Conservation (phyloP, 331 rosid species). For the Malus hybrid region DNA sequence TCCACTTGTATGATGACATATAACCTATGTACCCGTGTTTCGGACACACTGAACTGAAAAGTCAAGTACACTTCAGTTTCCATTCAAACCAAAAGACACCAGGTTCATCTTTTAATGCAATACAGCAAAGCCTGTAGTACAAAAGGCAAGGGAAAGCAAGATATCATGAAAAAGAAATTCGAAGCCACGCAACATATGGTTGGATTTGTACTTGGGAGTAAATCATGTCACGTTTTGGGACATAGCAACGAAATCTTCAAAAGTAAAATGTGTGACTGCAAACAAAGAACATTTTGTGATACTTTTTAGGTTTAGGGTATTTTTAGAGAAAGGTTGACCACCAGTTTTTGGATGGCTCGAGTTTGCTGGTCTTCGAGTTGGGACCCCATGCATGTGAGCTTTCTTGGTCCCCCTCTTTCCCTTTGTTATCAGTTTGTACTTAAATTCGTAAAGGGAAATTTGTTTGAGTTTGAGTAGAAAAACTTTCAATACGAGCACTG, state of each 20-base stretch:
- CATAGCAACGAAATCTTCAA: neutral
- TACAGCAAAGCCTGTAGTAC: too few relatives aligned
- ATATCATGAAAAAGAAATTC: too few relatives aligned
- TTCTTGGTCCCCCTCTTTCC: neutral
- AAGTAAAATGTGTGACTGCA: neutral
- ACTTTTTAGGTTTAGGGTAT: neutral
- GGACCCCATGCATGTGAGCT: conserved; percentile 18
- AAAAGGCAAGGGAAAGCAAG: too few relatives aligned
- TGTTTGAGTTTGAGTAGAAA: too few relatives aligned
- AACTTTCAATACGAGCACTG: too few relatives aligned
- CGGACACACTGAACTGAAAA: accelerated
- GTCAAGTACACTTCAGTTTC: neutral
- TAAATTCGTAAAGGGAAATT: neutral
- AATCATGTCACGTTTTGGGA: too few relatives aligned
- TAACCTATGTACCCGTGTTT: too few relatives aligned
- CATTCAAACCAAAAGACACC: neutral
- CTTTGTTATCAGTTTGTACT: neutral
- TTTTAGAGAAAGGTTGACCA: neutral
- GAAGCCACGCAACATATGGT: too few relatives aligned
- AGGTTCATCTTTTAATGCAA: too few relatives aligned
- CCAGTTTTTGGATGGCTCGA: conserved; percentile 3
- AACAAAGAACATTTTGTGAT: neutral
- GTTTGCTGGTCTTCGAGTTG: neutral
- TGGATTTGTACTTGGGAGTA: too few relatives aligned
- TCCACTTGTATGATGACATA: too few relatives aligned